phyloP scores from a whole-genome alignment of 1,284 basidiomycete genomes.

The Cyathus olla region DNA sequence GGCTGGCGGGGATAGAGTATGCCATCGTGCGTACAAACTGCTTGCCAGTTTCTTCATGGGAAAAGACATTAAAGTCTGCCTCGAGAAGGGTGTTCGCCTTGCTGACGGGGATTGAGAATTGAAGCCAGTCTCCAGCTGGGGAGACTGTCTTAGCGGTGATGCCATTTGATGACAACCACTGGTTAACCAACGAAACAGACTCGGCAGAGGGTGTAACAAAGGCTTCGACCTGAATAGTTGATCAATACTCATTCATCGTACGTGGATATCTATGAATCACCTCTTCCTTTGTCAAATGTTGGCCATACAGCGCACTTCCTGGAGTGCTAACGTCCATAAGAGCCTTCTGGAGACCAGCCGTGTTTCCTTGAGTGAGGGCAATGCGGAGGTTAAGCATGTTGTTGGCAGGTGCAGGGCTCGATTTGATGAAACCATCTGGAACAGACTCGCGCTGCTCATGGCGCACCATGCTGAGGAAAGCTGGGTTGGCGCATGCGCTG shows the following conservation, averaged over 20 bases:
- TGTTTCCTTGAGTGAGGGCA: conserved; percentile 18
- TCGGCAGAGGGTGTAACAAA: conserved; percentile 46
- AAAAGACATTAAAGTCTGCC: conserved; percentile 49
- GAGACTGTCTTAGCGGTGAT: conserved; percentile 32
- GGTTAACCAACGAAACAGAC: conserved; percentile 44
- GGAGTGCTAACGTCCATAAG: conserved; percentile 26
- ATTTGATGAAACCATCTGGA: conserved; percentile 18
- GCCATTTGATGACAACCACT: conserved; percentile 49
- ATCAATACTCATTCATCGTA: neutral
- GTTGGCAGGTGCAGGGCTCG: conserved; percentile 5
- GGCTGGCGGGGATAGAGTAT: conserved; percentile 52
- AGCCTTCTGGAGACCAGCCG: conserved; percentile 21
- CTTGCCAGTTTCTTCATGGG: conserved; percentile 39
- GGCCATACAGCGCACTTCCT: conserved; percentile 21
- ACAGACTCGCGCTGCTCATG: conserved; percentile 17
- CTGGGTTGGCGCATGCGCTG: conserved; percentile 1
- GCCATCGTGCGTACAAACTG: conserved; percentile 47
- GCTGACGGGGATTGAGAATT: conserved; percentile 47
- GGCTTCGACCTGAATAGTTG: conserved; percentile 42
- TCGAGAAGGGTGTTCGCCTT: conserved; percentile 49
- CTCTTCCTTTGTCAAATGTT: conserved; percentile 10
- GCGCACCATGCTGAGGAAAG: conserved; percentile 14
- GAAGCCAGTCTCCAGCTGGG: conserved; percentile 51
- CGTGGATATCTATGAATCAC: neutral
- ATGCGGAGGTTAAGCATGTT: conserved; percentile 24